phyloP scores from a whole-genome alignment of 179 eudicot species.

The Monotropa hypopitys region DNA sequence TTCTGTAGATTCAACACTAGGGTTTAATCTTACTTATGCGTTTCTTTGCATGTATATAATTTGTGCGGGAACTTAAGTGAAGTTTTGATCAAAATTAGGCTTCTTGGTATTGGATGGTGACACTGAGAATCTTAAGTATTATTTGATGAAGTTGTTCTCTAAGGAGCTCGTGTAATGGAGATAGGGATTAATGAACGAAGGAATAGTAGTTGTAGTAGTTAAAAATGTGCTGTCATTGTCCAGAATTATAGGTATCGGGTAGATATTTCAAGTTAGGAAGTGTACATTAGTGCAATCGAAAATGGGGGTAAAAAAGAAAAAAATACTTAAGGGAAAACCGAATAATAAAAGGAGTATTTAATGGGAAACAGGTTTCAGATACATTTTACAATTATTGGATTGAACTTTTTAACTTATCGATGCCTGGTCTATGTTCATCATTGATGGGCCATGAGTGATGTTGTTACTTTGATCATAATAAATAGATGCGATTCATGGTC shows the following conservation, averaged over 20 bases:
- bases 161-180: not conserved
- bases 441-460: not conserved
- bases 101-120: not conserved
- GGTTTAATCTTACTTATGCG: not conserved
- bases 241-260: not conserved
- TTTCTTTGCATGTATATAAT: not conserved
- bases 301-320: not conserved
- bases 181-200: not conserved
- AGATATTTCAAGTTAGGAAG: not conserved
- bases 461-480: not conserved
- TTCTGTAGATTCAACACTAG: constrained; percentile 3
- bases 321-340: not conserved
- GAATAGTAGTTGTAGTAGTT: too few relatives aligned
- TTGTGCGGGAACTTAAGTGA: not conserved
- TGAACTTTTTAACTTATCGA: not conserved
- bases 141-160: not conserved
- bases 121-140: not conserved
- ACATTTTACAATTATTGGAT: not conserved
- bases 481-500: not conserved
- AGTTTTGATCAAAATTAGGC: not conserved
- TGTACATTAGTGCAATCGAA: not conserved
- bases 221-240: not conserved
- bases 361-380: constrained; percentile 1
- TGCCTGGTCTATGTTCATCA: not conserved
- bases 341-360: not conserved